Evolutionary conservation across 768 basidiomycete genomes (phyloP).

Genomic region (Hemileccinum impolitum): DNA sequence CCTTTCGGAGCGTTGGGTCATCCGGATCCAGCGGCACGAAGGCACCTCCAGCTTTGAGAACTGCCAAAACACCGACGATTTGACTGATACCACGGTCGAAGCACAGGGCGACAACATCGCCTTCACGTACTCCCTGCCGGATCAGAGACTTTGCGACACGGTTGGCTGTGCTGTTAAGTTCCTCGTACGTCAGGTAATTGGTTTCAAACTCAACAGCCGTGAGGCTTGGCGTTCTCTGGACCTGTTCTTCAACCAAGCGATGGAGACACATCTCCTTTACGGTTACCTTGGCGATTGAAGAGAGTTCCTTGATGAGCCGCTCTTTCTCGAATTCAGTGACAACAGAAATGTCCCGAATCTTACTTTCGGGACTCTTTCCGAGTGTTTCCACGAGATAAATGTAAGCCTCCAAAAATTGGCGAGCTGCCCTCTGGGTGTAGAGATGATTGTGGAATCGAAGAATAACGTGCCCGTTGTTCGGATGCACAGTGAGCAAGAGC

Average conservation of each 20-base stretch:
- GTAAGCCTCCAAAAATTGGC: slow-evolving; percentile 30
- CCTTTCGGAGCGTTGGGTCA: slow-evolving; percentile 28
- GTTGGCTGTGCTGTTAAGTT: slow-evolving; percentile 32
- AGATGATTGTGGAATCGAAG: slow-evolving; percentile 30
- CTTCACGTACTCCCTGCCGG: slow-evolving; percentile 22
- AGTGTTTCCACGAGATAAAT: slow-evolving; percentile 27
- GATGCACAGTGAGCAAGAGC: slow-evolving; percentile 24
- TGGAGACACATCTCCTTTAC: slow-evolving; percentile 18
- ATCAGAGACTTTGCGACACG: slow-evolving; percentile 29
- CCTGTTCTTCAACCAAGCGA: slow-evolving; percentile 17
- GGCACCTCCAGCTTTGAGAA: slow-evolving; percentile 31
- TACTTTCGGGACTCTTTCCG: slow-evolving; percentile 9
- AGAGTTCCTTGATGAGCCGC: slow-evolving; percentile 25
- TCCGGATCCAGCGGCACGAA: slow-evolving; percentile 27
- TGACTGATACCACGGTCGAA: slow-evolving; percentile 30
- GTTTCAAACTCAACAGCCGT: slow-evolving; percentile 28
- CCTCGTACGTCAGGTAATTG: slow-evolving; percentile 30
- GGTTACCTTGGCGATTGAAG: slow-evolving; percentile 13
- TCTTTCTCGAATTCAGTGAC: slow-evolving; percentile 14
- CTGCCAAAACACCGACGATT: slow-evolving; percentile 28
- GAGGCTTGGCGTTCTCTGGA: slow-evolving; percentile 16
- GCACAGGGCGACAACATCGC: slow-evolving; percentile 27
- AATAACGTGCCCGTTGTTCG: slow-evolving; percentile 21
- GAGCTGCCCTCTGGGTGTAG: slow-evolving; percentile 26
- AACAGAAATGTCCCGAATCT: slow-evolving; percentile 18